Evolutionary conservation across 2,329 filamentous ascomycete genomes (phyloP).

Genomic region (Plectosphaerella sp.): DNA sequence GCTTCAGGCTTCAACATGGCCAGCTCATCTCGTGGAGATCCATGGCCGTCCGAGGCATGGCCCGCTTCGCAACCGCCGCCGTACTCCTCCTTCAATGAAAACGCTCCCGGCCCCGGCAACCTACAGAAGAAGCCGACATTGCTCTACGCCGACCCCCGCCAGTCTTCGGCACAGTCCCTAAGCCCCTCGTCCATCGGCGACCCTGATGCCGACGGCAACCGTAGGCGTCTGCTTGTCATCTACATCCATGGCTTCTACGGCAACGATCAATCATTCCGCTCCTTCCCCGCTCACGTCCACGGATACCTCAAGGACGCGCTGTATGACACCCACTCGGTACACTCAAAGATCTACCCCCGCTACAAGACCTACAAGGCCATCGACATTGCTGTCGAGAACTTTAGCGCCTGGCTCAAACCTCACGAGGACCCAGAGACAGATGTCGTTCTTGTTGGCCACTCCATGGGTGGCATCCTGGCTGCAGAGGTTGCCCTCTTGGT

Average conservation of each 20-base stretch:
- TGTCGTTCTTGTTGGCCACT: slow-evolving; percentile 79
- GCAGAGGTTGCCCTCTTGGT: slow-evolving; percentile 72
- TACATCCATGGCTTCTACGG: slow-evolving; percentile 93
- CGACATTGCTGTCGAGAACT: slow-evolving; percentile 72
- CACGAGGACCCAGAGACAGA: slow-evolving; percentile 73
- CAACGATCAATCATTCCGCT: slow-evolving; percentile 79
- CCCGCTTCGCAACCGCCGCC: neutral
- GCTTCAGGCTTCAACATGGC: neutral
- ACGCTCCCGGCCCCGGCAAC: neutral
- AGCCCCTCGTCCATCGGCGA: slow-evolving; percentile 17
- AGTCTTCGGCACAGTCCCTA: slow-evolving; percentile 39
- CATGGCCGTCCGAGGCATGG: neutral
- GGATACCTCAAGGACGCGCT: slow-evolving; percentile 64
- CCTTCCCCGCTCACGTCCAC: slow-evolving; percentile 85
- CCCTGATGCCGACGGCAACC: slow-evolving; percentile 22
- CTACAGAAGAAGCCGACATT: neutral
- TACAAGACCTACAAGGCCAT: slow-evolving; percentile 74
- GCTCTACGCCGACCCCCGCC: slow-evolving; percentile 36
- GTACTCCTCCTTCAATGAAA: neutral
- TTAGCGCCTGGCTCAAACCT: slow-evolving; percentile 76
- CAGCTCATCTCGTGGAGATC: neutral
- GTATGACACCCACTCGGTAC: slow-evolving; percentile 70
- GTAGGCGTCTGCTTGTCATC: slow-evolving; percentile 64
- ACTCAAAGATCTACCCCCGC: slow-evolving; percentile 80
- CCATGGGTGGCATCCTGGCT: slow-evolving; percentile 80